Evolutionary conservation across 768 basidiomycete genomes (phyloP).

Genomic region (Suillus subluteus): DNA sequence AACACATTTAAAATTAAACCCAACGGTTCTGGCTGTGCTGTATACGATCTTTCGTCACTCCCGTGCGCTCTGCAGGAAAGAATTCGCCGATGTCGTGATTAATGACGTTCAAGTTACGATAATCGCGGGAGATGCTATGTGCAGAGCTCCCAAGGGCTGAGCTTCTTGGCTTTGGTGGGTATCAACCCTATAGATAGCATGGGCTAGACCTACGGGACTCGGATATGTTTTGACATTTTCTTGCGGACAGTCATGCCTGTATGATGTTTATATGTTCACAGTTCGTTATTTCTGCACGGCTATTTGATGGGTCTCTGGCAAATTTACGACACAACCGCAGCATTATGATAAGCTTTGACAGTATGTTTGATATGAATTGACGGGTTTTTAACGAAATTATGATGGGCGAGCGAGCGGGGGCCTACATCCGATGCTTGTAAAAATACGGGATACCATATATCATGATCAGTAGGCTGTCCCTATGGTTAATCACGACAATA

Average conservation of each 20-base stretch:
- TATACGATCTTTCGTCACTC: background rate
- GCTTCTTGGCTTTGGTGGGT: too few species aligned
- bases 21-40: background rate
- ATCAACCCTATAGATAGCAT: background rate
- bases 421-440: background rate
- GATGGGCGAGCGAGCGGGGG: background rate
- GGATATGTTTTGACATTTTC: background rate
- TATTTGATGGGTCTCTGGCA: background rate
- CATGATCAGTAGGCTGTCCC: background rate
- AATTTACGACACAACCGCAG: background rate
- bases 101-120: background rate
- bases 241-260: background rate
- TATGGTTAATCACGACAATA: conserved; percentile 3
- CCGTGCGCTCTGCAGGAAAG: background rate
- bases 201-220: background rate
- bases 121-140: background rate
- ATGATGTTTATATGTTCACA: background rate
- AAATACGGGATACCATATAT: background rate
- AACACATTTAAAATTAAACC: background rate
- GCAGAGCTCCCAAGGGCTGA: background rate
- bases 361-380: background rate
- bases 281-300: background rate
- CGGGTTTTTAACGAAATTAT: background rate
- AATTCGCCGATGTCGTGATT: conserved; percentile 1
- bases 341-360: conserved; percentile 1